Percentiles rank a stretch among this genome's conserved stretches.
Evolutionary conservation across 129 eudicot species (phyloP).

Genomic region (Artemisia annua): DNA sequence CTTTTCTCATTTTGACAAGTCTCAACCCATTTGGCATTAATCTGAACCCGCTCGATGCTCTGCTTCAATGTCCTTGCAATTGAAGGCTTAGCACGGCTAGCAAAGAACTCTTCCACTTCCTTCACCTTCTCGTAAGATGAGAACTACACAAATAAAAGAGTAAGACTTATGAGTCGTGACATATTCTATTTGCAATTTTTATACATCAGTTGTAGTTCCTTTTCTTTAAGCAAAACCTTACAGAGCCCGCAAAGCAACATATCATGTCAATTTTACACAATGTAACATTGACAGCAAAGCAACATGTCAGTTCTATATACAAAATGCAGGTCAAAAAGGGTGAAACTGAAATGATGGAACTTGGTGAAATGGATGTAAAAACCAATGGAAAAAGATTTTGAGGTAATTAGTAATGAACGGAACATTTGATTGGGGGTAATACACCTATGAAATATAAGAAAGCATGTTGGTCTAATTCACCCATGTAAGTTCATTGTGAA

Average conservation of each 20-base stretch:
- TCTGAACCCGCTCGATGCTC: constrained; percentile 80
- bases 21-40: constrained; percentile 82
- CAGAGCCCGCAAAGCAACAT: too few relatives aligned
- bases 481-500: too few relatives aligned
- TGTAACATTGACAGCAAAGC: neutral
- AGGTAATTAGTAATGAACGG: too few relatives aligned
- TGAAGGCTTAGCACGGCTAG: constrained; percentile 62
- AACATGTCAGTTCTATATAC: neutral
- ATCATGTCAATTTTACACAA: too few relatives aligned
- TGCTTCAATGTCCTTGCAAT: constrained; percentile 92
- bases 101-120: constrained; percentile 81
- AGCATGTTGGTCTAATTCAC: too few relatives aligned
- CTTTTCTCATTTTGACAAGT: constrained; percentile 62
- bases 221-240: too few relatives aligned
- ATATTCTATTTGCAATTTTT: neutral
- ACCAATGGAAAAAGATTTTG: too few relatives aligned
- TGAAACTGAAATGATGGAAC: neutral
- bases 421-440: too few relatives aligned
- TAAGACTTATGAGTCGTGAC: neutral
- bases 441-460: too few relatives aligned
- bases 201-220: neutral
- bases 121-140: constrained; percentile 74
- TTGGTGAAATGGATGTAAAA: too few relatives aligned
- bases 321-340: constrained; percentile 1
- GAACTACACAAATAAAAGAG: constrained; percentile 45